Conservation (phyloP, 208 protist species). For the Leishmania lainsoni region DNA sequence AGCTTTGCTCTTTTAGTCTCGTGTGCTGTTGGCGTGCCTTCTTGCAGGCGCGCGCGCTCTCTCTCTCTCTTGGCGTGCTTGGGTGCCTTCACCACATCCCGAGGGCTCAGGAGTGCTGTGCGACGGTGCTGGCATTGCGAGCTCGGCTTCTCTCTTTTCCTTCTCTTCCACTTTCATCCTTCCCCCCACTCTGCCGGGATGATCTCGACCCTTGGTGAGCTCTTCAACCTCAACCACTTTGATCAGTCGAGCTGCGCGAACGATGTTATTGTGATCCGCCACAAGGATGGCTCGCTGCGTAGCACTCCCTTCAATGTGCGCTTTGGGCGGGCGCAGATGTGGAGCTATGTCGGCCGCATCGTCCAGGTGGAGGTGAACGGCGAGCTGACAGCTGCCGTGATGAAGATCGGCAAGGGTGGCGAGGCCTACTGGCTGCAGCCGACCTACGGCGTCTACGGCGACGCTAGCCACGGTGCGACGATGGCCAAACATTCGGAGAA, state of each 20-base stretch:
- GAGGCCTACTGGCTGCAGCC: constrained; percentile 94
- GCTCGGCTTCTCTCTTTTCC: background rate
- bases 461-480: background rate
- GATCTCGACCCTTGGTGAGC: constrained; percentile 74
- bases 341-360: constrained; percentile 89
- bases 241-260: constrained; percentile 94
- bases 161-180: background rate
- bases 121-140: background rate
- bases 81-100: no score
- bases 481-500: background rate
- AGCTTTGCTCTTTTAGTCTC: background rate
- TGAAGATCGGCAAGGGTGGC: constrained; percentile 95
- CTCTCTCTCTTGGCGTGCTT: background rate
- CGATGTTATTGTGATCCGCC: constrained; percentile 97
- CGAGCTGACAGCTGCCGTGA: constrained; percentile 79
- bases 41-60: background rate
- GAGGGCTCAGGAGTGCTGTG: background rate
- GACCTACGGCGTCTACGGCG: constrained; percentile 36
- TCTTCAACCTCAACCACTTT: constrained; percentile 83
- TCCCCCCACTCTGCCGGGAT: constrained; percentile 18
- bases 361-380: constrained; percentile 96
- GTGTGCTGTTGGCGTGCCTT: background rate
- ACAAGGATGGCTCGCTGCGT: constrained; percentile 93
- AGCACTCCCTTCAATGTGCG: constrained; percentile 97
- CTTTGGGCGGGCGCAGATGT: constrained; percentile 95